Evolutionary conservation across 306 rosid genomes (phyloP).

Genomic region (Pterocarpus santalinus): DNA sequence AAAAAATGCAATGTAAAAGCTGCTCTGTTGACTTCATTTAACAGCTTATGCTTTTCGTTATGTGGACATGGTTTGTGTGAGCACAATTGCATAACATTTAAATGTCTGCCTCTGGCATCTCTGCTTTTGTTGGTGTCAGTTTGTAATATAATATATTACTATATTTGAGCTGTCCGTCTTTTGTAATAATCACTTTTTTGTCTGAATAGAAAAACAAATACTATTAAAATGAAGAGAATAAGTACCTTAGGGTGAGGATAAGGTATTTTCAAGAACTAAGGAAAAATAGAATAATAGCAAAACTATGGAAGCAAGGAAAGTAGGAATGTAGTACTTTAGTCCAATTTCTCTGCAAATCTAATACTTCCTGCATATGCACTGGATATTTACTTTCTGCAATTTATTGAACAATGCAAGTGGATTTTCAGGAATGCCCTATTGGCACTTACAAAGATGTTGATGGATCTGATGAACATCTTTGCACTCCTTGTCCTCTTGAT

Average conservation of each 20-base stretch:
- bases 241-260: background rate
- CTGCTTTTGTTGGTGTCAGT: background rate
- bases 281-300: background rate
- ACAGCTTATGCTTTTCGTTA: background rate
- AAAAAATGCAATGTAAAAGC: background rate
- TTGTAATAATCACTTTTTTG: background rate
- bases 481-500: conserved; percentile 90
- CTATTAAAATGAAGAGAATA: conserved; percentile 7
- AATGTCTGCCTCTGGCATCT: conserved; percentile 13
- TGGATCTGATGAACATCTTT: conserved; percentile 84
- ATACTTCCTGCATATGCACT: conserved; percentile 34
- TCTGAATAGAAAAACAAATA: conserved; percentile 28
- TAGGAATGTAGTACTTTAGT: conserved; percentile 4
- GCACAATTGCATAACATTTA: background rate
- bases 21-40: conserved; percentile 15
- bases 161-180: conserved; percentile 15
- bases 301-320: background rate
- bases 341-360: conserved; percentile 26
- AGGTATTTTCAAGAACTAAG: conserved; percentile 14
- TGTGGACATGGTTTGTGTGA: conserved; percentile 23
- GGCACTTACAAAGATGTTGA: conserved; percentile 90
- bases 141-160: conserved; percentile 3
- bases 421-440: conserved; percentile 90
- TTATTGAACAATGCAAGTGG: conserved; percentile 45
- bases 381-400: conserved; percentile 30